Percentiles rank a stretch among this genome's conserved stretches.
phyloP scores from a whole-genome alignment of 1,284 basidiomycete genomes.

The Abortiporus biennis region DNA sequence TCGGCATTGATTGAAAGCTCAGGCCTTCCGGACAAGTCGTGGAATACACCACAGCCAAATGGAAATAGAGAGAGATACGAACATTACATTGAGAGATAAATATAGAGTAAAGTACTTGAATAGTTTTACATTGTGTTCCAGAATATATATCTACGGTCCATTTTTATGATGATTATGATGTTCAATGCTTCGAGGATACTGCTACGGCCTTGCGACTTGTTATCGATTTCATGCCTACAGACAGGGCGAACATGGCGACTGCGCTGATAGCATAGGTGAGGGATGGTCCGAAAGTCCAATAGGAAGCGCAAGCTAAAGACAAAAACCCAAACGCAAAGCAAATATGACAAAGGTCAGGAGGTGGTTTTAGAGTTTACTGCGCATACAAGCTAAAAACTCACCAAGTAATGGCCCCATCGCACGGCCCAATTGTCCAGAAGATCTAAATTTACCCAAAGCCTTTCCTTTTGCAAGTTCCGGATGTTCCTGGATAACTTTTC shows the following conservation, averaged over 20 bases:
- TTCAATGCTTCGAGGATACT: no score
- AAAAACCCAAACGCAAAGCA: slow-evolving; percentile 6
- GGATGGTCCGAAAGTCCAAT: slow-evolving; percentile 82
- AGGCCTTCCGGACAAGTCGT: no score
- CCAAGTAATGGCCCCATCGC: slow-evolving; percentile 85
- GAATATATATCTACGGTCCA: no score
- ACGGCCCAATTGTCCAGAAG: slow-evolving; percentile 83
- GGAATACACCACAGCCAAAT: no score
- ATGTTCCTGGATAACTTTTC: slow-evolving; percentile 47
- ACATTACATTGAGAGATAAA: neutral
- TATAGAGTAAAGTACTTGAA: neutral
- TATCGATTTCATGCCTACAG: slow-evolving; percentile 44
- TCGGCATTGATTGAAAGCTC: no score
- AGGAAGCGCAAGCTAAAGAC: slow-evolving; percentile 68
- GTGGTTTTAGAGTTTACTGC: slow-evolving; percentile 5
- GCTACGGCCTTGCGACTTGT: slow-evolving; percentile 17
- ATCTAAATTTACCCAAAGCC: slow-evolving; percentile 81
- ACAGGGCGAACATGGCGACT: slow-evolving; percentile 54
- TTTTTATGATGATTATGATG: no score
- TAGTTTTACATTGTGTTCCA: neutral
- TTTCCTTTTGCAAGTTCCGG: slow-evolving; percentile 76
- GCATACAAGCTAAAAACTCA: slow-evolving; percentile 26
- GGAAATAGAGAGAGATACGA: slow-evolving; percentile 2
- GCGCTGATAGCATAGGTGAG: slow-evolving; percentile 68
- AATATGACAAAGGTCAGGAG: slow-evolving; percentile 6